Percentiles rank a stretch among this genome's conserved stretches.
These are phyloP conservation scores for Penicillium sp. DNA, from an alignment of 2,329 filamentous ascomycete genomes.

Conservation along the genomic window DNA sequence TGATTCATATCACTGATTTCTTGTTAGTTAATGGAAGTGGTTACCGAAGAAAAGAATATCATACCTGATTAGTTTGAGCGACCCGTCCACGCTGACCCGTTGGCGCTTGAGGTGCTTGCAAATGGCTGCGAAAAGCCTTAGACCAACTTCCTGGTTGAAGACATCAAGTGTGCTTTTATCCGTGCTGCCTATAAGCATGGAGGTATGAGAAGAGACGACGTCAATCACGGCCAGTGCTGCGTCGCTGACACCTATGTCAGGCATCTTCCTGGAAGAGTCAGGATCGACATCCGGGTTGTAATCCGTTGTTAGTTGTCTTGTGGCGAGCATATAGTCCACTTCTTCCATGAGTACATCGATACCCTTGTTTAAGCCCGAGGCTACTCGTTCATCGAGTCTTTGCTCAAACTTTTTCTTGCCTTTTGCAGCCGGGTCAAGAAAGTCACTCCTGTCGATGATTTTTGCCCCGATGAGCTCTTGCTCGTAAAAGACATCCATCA, in stretches of 20 bases:
- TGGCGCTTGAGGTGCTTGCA: slow-evolving; percentile 98
- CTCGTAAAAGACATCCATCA: slow-evolving; percentile 98
- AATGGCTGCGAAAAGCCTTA: slow-evolving; percentile 83
- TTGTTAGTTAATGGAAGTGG: not conserved
- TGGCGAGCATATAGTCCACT: slow-evolving; percentile 90
- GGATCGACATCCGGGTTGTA: slow-evolving; percentile 67
- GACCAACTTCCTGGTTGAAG: slow-evolving; percentile 95
- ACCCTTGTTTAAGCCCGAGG: slow-evolving; percentile 91
- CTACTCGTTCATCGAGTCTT: slow-evolving; percentile 95
- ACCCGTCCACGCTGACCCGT: slow-evolving; percentile 82
- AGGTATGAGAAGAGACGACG: slow-evolving; percentile 81
- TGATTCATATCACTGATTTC: slow-evolving; percentile 78
- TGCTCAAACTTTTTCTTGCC: slow-evolving; percentile 99
- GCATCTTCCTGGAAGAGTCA: slow-evolving; percentile 30
- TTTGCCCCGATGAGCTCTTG: slow-evolving; percentile 82
- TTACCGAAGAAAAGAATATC: not conserved
- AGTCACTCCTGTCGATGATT: slow-evolving; percentile 88
- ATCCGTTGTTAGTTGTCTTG: slow-evolving; percentile 78
- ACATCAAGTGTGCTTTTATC: slow-evolving; percentile 98
- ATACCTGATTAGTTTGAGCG: slow-evolving; percentile 78
- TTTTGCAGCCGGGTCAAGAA: slow-evolving; percentile 82
- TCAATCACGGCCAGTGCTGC: slow-evolving; percentile 79
- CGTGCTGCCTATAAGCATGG: slow-evolving; percentile 89
- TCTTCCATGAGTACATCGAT: slow-evolving; percentile 99
- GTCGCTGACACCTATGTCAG: slow-evolving; percentile 62